Base-by-base conservation (phyloP, 2,329 filamentous ascomycete genomes). In the Fusarium chlamydosporum region DNA sequence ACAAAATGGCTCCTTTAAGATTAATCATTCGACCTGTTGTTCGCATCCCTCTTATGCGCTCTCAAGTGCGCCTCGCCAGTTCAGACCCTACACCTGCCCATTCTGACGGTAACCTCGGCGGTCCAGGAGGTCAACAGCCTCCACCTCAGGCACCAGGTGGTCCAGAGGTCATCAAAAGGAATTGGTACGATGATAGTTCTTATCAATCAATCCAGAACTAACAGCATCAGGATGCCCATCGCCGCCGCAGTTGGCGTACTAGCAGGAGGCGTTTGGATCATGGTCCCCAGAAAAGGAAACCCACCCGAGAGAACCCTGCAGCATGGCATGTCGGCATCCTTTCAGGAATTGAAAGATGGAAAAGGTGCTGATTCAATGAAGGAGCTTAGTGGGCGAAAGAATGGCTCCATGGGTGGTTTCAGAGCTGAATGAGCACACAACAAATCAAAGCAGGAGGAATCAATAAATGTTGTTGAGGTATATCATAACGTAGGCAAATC, bases 111-210 rank as follows among this genome's bases (percentile, higher is more conserved):
- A 55, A 65, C 46, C 68, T 79, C 15, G 78, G 79, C 18, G 78
- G 78, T 3, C 78, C 78, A 2, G 75, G 73, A n/a, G 78, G 77
- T 34, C 78, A 79, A n/a, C 59, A 75, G 56, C 69, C 73, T 4
- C 62, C 67, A 1, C 75, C 78, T 2, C 54, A 33, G 68, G 61
- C 12, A 16, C 73, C 77, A 0, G 75, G 74, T 9, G 76, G 75
- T 5, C 67, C 73, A 6, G 79, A 79, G 4, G 69, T 65, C 3
- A 7, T 77, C 10, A 72, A 72, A 42, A 72, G 75, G 6, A 79
- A 79, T 50, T 79, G 77, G 79, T 80, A 68, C 20, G 12, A 16
- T 4, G 2, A 3, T 2, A 13, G 7, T 13, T 26, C 1, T n/a
- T 23, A 7, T 7, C 5, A 16, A 3, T 40, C 5, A 2, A 6